Evolutionary conservation across 228 moss, liverwort and hornwort species (phyloP).

Genomic region (Sphagnum fallax): DNA sequence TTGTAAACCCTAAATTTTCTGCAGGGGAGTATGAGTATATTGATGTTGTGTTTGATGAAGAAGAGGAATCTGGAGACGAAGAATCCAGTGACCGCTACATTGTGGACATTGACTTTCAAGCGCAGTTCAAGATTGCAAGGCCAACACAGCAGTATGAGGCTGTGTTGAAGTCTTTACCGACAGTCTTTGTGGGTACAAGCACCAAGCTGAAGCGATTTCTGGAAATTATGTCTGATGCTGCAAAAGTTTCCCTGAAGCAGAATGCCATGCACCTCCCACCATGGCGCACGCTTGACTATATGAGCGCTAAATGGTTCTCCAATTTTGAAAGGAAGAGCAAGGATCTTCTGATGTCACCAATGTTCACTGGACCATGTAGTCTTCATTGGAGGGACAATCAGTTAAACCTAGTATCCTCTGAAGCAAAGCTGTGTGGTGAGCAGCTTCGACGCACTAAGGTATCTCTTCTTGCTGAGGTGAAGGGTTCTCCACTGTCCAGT

Average conservation of each 20-base stretch:
- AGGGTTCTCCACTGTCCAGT: slow-evolving; percentile 22
- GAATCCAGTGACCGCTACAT: slow-evolving; percentile 37
- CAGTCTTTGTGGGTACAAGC: slow-evolving; percentile 61
- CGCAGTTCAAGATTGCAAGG: slow-evolving; percentile 73
- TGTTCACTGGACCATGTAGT: slow-evolving; percentile 38
- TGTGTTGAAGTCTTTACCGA: slow-evolving; percentile 48
- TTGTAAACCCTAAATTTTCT: not conserved
- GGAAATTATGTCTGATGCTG: slow-evolving; percentile 63
- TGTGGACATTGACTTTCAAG: slow-evolving; percentile 69
- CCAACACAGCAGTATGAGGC: slow-evolving; percentile 52
- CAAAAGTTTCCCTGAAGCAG: slow-evolving; percentile 52
- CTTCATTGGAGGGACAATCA: slow-evolving; percentile 28
- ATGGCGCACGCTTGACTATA: slow-evolving; percentile 74
- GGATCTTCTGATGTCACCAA: slow-evolving; percentile 14
- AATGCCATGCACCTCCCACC: slow-evolving; percentile 76
- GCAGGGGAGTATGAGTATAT: slow-evolving; percentile 73
- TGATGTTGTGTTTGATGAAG: slow-evolving; percentile 31
- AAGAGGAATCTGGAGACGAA: slow-evolving; percentile 9
- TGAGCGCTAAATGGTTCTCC: slow-evolving; percentile 68
- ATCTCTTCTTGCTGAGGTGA: slow-evolving; percentile 50
- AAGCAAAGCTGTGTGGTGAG: slow-evolving; percentile 43
- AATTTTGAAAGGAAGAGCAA: slow-evolving; percentile 24
- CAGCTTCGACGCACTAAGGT: slow-evolving; percentile 55
- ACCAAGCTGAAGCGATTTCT: slow-evolving; percentile 53
- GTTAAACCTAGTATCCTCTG: slow-evolving; percentile 4